Evolutionary conservation across 768 basidiomycete genomes (phyloP), one percentile per base, ranked within the genome.

Genomic region (Termitomyces sp.): DNA sequence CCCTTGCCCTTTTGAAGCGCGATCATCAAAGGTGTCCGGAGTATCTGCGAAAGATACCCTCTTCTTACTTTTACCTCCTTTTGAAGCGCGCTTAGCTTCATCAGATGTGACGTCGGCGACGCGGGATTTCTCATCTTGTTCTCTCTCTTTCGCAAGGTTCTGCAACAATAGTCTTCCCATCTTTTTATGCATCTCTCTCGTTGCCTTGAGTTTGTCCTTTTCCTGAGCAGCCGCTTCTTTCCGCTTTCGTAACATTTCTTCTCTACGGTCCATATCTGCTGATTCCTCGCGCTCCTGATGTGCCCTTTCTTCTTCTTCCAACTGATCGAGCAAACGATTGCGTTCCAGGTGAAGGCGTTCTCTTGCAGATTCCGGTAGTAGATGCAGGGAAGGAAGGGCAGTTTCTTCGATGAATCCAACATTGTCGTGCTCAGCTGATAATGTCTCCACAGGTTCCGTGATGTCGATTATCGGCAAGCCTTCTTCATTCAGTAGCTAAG

Each of bases 401-500:
- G 78, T 71, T 30, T 84, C 81, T 26, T 78, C 74, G 40, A 68
- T 55, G 20, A 70, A 55, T n/a, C 64, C 48, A 8, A 67, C 55
- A 33, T 66, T 47, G 10, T 55, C 55, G 4, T 40, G 26, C 40
- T 54, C 33, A 14, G 64, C 62, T 43, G 64, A 63, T 30, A 59
- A 54, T 32, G 67, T 72, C 23, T 71, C 52, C 4, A 79, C 65
- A 44, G 83, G 84, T 66, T 93, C 91, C 33, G 79, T 80, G 58
- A 93, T 86, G 40, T 93, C 91, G 60, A 91, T 77, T 61, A 93
- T 87, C 12, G 90, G 90, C 41, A 89, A 80, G 3, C 89, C 89
- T 50, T 93, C 89, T 65, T 91, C 88, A 65, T 88, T 89, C 43
- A 87, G 64, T 55, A 87, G 75, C 89, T 91, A 60, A 7, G 61